Conservation (phyloP, 495 filamentous ascomycete genomes). For the Niebla homalea region DNA sequence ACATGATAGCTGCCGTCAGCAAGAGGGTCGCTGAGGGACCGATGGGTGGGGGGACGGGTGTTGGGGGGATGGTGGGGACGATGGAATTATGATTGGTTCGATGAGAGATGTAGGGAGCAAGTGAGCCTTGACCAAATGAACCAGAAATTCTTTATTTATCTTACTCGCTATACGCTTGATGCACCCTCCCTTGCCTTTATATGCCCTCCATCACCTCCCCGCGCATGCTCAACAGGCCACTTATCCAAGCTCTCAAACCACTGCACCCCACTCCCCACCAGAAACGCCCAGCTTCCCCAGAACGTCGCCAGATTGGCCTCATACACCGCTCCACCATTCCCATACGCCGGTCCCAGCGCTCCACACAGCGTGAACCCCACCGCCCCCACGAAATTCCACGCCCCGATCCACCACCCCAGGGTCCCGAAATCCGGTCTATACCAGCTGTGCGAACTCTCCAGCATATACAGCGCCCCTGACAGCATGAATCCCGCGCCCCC, state of each 20-base stretch:
- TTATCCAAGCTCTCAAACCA: conserved; percentile 26
- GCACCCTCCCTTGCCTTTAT: no score
- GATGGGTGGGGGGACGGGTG: conserved; percentile 24
- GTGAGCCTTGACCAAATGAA: background rate
- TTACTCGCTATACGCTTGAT: no score
- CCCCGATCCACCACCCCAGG: conserved; percentile 50
- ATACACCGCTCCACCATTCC: conserved; percentile 38
- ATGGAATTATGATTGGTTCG: conserved; percentile 20
- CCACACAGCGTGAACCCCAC: conserved; percentile 59
- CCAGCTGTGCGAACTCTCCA: conserved; percentile 59
- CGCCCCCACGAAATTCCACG: conserved; percentile 46
- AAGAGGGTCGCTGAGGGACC: conserved; percentile 34
- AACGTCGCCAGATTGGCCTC: conserved; percentile 47
- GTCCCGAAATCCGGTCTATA: conserved; percentile 42
- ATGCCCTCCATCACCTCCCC: no score
- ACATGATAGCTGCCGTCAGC: conserved; percentile 31
- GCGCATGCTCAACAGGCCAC: no score
- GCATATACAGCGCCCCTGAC: conserved; percentile 41
- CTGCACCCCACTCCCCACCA: conserved; percentile 51
- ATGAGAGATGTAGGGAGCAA: background rate
- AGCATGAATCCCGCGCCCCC: conserved; percentile 32
- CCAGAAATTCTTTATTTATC: no score
- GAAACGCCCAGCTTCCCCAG: conserved; percentile 57
- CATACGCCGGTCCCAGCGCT: conserved; percentile 41
- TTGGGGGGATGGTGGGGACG: conserved; percentile 25